A percentile compares a stretch with the other conserved stretches of the same genome.
These are phyloP conservation scores for Mycena alexandri DNA, from an alignment of 768 basidiomycete genomes.

Conservation along the genomic window DNA sequence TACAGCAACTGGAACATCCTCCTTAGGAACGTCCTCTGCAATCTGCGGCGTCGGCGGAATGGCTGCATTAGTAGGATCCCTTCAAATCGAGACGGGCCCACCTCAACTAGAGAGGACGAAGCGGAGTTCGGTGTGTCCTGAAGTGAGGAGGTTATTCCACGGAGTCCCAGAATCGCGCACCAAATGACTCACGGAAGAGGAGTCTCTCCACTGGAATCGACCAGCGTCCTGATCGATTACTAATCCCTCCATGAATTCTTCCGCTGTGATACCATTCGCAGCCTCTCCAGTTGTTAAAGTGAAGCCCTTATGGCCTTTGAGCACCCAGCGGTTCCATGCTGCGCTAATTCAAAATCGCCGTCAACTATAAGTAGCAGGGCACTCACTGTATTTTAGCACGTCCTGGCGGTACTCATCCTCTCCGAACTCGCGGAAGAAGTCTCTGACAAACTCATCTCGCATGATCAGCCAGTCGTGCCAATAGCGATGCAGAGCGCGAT, in stretches of 20 bases:
- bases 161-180: no score
- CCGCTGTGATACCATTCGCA: conserved; percentile 48
- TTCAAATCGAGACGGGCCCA: no score
- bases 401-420: conserved; percentile 57
- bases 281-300: conserved; percentile 52
- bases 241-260: conserved; percentile 48
- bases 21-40: no score
- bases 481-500: conserved; percentile 57
- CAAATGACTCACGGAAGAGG: not conserved
- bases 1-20: no score
- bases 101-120: not conserved
- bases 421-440: conserved; percentile 56
- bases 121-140: not conserved
- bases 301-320: conserved; percentile 59
- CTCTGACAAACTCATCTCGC: conserved; percentile 51
- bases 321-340: conserved; percentile 56
- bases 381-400: conserved; percentile 54
- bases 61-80: no score
- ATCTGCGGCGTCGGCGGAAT: no score
- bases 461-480: conserved; percentile 58
- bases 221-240: not conserved
- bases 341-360: conserved; percentile 3
- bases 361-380: not conserved
- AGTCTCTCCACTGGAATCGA: conserved; percentile 20
- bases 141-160: not conserved